Conservation (phyloP, 306 rosid genomes). For the Dalbergia cultrata region DNA sequence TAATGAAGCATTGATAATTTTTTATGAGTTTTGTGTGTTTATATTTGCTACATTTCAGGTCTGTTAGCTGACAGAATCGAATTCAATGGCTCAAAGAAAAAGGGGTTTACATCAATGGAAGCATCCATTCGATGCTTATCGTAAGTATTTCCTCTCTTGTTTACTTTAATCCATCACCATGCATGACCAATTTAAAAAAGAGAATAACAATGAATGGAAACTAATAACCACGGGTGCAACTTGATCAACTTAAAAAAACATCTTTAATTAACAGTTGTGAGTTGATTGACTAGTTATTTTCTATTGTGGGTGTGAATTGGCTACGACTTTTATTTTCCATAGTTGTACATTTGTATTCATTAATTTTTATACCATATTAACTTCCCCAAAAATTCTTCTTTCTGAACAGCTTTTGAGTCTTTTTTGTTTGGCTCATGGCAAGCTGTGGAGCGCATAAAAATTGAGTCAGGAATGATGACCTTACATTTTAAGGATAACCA, state of each 20-base stretch:
- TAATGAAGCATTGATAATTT: not conserved
- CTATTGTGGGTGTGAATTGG: not conserved
- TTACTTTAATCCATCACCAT: slow-evolving; percentile 20
- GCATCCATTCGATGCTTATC: slow-evolving; percentile 60
- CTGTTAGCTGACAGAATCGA: slow-evolving; percentile 39
- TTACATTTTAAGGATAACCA: slow-evolving; percentile 61
- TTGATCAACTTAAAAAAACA: not conserved
- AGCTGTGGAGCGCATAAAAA: slow-evolving; percentile 54
- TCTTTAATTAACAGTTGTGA: too few relatives aligned
- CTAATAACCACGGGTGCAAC: not conserved
- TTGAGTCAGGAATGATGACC: slow-evolving; percentile 63
- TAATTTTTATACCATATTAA: not conserved
- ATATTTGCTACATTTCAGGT: slow-evolving; percentile 23
- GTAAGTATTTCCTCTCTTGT: slow-evolving; percentile 49
- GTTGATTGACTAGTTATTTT: not conserved
- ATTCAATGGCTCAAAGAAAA: slow-evolving; percentile 51
- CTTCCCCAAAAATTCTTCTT: not conserved
- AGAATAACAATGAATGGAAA: not conserved
- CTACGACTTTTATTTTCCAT: not conserved
- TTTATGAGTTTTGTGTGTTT: not conserved
- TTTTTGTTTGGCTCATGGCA: slow-evolving; percentile 67
- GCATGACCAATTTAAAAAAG: not conserved
- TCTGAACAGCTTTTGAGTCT: slow-evolving; percentile 70
- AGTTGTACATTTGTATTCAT: not conserved
- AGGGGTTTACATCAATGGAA: slow-evolving; percentile 54